phyloP scores from a whole-genome alignment of 352 stramenopile genomes.

The Phytophthora fragariae region DNA sequence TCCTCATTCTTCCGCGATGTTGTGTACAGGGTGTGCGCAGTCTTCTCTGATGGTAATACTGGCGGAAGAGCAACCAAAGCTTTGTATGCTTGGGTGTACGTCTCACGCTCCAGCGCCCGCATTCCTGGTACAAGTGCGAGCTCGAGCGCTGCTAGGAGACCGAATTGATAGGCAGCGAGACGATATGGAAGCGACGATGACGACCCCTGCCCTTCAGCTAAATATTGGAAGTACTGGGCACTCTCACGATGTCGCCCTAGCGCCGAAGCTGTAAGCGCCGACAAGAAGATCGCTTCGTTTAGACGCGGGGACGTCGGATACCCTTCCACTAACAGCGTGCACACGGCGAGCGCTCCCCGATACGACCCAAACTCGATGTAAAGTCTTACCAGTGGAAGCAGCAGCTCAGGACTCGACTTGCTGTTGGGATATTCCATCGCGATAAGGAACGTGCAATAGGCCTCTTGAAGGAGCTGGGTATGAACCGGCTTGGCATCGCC shows the following conservation, averaged over 20 bases:
- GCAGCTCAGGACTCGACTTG: constrained; percentile 64
- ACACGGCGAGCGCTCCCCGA: constrained; percentile 69
- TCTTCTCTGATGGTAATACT: constrained; percentile 58
- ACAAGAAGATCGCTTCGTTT: constrained; percentile 73
- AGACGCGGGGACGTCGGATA: constrained; percentile 49
- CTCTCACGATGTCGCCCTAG: constrained; percentile 67
- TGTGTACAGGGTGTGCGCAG: constrained; percentile 60
- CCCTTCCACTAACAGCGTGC: constrained; percentile 71
- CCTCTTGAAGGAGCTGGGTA: constrained; percentile 45
- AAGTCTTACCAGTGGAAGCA: constrained; percentile 65
- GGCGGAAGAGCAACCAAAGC: constrained; percentile 57
- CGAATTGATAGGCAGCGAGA: constrained; percentile 60
- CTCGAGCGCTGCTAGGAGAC: constrained; percentile 63
- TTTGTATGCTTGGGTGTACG: constrained; percentile 66
- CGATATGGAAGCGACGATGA: constrained; percentile 44
- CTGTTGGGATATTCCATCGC: constrained; percentile 80
- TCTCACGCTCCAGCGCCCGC: constrained; percentile 53
- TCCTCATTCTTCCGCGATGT: constrained; percentile 75
- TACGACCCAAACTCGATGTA: constrained; percentile 77
- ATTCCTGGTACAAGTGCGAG: constrained; percentile 54
- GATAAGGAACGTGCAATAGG: constrained; percentile 82
- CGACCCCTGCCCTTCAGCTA: constrained; percentile 57
- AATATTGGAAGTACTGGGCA: constrained; percentile 76
- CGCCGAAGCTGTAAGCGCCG: constrained; percentile 59
- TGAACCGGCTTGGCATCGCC: constrained; percentile 29